These are phyloP conservation scores for Penicillium sp. DNA, from an alignment of 2,329 filamentous ascomycete genomes.

Conservation along the genomic window DNA sequence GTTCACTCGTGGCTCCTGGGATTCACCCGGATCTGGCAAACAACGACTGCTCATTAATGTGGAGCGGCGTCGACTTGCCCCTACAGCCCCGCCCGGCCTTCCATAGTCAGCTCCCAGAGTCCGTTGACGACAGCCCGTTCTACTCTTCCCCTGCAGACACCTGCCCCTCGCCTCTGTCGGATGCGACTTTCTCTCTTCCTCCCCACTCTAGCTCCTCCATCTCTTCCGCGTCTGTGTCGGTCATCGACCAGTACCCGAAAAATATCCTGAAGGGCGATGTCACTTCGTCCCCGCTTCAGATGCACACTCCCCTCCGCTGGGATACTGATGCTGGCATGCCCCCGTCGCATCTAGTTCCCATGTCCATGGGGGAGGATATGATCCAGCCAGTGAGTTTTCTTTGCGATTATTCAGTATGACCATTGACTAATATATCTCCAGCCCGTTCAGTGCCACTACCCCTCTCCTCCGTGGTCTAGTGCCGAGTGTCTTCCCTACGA, in stretches of 20 bases:
- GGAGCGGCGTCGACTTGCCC: conserved; percentile 39
- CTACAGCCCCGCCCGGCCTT: conserved; percentile 31
- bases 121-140: conserved; percentile 42
- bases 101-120: conserved; percentile 38
- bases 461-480: conserved; percentile 26
- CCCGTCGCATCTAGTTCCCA: conserved; percentile 36
- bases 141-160: conserved; percentile 46
- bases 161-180: conserved; percentile 46
- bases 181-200: conserved; percentile 36
- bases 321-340: conserved; percentile 32
- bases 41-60: conserved; percentile 35
- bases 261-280: conserved; percentile 34
- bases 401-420: conserved; percentile 41
- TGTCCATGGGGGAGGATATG: conserved; percentile 37
- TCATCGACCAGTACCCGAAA: conserved; percentile 39
- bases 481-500: conserved; percentile 27
- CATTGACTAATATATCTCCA: conserved; percentile 16
- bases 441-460: conserved; percentile 27
- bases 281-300: conserved; percentile 36
- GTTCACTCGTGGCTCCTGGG: conserved; percentile 36
- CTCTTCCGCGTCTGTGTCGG: conserved; percentile 35
- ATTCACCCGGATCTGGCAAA: conserved; percentile 36
- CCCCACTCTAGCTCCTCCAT: conserved; percentile 33
- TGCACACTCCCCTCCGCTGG: conserved; percentile 37
- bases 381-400: conserved; percentile 39